Evolutionary conservation across 768 basidiomycete species (phyloP).

Genomic region (Agrocybe praecox): DNA sequence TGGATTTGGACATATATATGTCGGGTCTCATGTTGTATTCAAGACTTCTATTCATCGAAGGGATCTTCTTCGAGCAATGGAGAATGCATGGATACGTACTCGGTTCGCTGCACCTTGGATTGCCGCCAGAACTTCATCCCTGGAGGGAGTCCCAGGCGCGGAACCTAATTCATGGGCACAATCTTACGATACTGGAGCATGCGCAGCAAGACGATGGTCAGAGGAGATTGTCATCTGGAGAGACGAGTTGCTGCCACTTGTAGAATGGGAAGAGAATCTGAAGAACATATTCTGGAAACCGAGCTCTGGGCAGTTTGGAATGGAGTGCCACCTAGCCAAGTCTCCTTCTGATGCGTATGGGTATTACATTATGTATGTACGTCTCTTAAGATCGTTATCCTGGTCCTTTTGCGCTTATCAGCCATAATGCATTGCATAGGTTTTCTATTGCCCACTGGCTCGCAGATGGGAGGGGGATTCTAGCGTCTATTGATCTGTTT

Average conservation of each 20-base stretch:
- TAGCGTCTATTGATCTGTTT: not conserved
- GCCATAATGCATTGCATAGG: too few species aligned
- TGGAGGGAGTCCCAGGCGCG: not conserved
- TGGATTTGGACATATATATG: slow-evolving; percentile 1
- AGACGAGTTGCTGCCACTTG: not conserved
- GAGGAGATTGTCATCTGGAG: not conserved
- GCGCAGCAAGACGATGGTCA: not conserved
- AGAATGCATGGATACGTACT: slow-evolving; percentile 1
- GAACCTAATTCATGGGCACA: not conserved
- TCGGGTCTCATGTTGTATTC: not conserved
- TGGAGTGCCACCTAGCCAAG: not conserved
- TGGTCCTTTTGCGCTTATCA: not conserved
- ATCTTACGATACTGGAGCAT: not conserved
- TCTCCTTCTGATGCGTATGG: not conserved
- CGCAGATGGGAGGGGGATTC: not conserved
- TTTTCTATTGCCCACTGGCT: slow-evolving; percentile 2
- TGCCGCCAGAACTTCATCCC: not conserved
- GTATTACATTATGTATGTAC: not conserved
- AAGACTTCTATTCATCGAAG: not conserved
- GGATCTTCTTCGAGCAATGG: not conserved
- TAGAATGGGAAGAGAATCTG: slow-evolving; percentile 2
- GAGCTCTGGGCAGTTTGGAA: not conserved
- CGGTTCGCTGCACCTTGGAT: not conserved
- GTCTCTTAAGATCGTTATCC: not conserved
- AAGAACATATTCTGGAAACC: not conserved